Evolutionary conservation across 208 protist genomes (phyloP), one percentile per base, ranked within the genome.

Genomic region (Leishmania aethiopica): DNA sequence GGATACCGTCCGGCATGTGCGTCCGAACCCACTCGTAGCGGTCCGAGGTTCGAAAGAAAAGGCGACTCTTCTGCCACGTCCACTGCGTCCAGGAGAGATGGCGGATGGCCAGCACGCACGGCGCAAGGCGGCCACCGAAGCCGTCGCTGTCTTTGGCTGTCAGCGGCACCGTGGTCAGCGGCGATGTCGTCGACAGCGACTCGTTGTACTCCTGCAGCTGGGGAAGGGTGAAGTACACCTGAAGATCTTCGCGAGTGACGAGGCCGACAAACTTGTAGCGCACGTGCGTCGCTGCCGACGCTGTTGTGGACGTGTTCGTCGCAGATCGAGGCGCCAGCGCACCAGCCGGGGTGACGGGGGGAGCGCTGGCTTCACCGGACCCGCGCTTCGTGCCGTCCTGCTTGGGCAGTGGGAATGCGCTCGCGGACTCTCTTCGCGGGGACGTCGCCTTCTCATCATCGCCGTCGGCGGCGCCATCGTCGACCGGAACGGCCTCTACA

Each of bases 231-330:
- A 98, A 84, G 80, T 94, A 95, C 57, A 95, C 92, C 77, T 95
- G 90, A 47, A 98, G 75, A 77, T 97, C 94, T 71, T 96, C 91
- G 17, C 94, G 92, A 37, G 95, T 97, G 69, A 98, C 90, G 37
- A 98, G 86, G 59, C 95, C 94, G 25, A 97, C 89, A 86, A 98
- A 96, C 82, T 94, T 92, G 78, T 91, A 89, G 64, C 87, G 86
- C 79, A 86, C 42, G 7, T 60, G 80, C 66, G 71, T 37, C 22
- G 72, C n/a, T n/a, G 59, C 57, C 28, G 62, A 40, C 15, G 35
- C 70, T 13, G 7, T 78, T 53, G 47, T 32, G 8, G 8, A 7
- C 25, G 35, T 15, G 32, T 67, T 11, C 15, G 2, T 32, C 40
- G 77, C n/a, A 10, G 37, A 35, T 47, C 75, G n/a, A 32, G 47